Conservation (phyloP, 2,329 filamentous ascomycete species). For the Diaporthe humulicola region DNA sequence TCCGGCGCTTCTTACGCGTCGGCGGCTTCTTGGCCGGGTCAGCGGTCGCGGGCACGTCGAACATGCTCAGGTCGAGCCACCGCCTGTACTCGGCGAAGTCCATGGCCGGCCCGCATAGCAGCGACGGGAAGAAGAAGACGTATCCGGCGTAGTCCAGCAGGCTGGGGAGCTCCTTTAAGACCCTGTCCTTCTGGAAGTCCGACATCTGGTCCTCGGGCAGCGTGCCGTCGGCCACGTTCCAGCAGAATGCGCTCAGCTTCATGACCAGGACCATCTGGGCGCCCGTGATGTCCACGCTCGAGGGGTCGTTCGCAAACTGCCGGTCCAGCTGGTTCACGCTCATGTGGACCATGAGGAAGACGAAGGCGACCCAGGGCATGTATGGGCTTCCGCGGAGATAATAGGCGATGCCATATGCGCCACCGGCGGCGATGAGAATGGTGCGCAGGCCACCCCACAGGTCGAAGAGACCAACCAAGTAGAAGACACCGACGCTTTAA, state of each 20-base stretch:
- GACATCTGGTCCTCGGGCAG: conserved; percentile 84
- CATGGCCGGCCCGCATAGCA: conserved; percentile 92
- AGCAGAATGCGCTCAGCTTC: conserved; percentile 97
- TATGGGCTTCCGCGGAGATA: conserved; percentile 84
- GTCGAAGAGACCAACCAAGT: conserved; percentile 92
- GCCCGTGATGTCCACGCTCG: conserved; percentile 86
- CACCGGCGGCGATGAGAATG: conserved; percentile 82
- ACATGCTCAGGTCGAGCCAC: conserved; percentile 96
- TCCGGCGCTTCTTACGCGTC: conserved; percentile 90
- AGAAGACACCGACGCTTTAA: conserved; percentile 83
- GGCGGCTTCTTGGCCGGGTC: conserved; percentile 88
- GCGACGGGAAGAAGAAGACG: conserved; percentile 93
- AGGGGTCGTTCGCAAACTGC: conserved; percentile 76
- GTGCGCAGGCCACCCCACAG: conserved; percentile 89
- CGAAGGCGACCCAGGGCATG: conserved; percentile 98
- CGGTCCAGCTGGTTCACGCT: conserved; percentile 89
- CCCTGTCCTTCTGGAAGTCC: conserved; percentile 86
- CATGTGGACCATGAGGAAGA: conserved; percentile 96
- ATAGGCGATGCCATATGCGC: conserved; percentile 85
- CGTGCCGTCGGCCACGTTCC: conserved; percentile 95
- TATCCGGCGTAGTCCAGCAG: conserved; percentile 89
- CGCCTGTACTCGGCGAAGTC: conserved; percentile 93
- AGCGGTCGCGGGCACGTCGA: conserved; percentile 84
- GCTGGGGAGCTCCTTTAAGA: conserved; percentile 79
- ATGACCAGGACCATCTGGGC: conserved; percentile 99